Evolutionary conservation across 306 rosid species (phyloP), one percentile per base, ranked within the genome.

Genomic region (Lablab purpureus): DNA sequence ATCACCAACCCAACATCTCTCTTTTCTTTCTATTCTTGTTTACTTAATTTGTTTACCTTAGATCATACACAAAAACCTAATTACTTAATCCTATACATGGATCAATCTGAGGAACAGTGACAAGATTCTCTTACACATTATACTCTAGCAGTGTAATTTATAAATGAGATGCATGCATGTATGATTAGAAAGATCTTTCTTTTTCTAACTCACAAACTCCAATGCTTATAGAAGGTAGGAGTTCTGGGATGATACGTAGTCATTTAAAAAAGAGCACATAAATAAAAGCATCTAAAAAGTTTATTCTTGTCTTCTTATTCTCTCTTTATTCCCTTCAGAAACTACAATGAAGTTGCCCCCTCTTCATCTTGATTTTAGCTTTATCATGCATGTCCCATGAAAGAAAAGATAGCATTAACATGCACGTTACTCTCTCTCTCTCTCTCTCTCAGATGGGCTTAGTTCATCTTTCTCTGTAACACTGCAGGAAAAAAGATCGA

Each of bases 311-410:
- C 97, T 87, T 82, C 55, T 68, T 68, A 68, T 68, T 68, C 74
- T 8, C 55, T 68, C 74, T 68, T 80, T 87, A 81, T 85, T 85
- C 92, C 74, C 21, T 81, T 83, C 54, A 81, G 93, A 88, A 91
- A 86, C 77, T 81, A 88, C 87, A 71, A 88, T 72, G 91, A 88
- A 85, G 77, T 80, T 88, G 93, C 88, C 73, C 73, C 77, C 55
- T 73, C 75, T 75, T 58, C 85, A 75, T 75, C 76, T 76, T 82
- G 70, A 80, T 81, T 79, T 73, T 82, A 84, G 52, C 89, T 90
- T 89, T 85, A 83, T 79, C 90, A 84, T 88, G 97, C 93, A 91
- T 84, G 97, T 88, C 93, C 88, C 87, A 83, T 77, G 82, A 86
- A 88, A 47, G 27, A 49, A 83, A 86, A 87, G 84, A 84, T 78